These are phyloP conservation scores for Xylaria sp. DNA, from an alignment of 2,329 filamentous ascomycete genomes.

Conservation along the genomic window DNA sequence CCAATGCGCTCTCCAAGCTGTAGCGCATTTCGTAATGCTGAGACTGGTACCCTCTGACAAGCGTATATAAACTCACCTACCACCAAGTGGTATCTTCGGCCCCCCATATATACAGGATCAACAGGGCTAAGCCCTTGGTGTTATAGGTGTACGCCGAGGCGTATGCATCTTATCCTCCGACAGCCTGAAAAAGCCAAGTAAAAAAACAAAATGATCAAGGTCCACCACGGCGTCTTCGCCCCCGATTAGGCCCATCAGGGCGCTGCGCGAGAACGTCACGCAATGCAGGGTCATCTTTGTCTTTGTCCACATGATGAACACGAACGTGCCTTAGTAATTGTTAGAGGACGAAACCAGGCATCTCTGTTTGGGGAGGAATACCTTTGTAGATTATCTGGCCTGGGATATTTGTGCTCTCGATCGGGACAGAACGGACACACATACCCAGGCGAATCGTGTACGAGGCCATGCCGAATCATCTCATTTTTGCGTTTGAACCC, in stretches of 20 bases:
- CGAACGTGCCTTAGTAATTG: conserved; percentile 78
- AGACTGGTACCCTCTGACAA: conserved; percentile 24
- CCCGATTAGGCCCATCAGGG: conserved; percentile 83
- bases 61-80: conserved; percentile 19
- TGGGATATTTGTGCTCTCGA: conserved; percentile 91
- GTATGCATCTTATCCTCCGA: conserved; percentile 3
- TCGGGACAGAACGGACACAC: conserved; percentile 96
- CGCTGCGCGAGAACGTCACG: conserved; percentile 87
- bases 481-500: conserved; percentile 80
- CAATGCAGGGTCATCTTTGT: conserved; percentile 84
- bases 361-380: conserved; percentile 53
- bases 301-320: conserved; percentile 89
- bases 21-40: conserved; percentile 9
- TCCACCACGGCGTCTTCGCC: conserved; percentile 75
- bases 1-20: conserved; percentile 26
- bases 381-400: conserved; percentile 96
- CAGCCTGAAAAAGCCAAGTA: conserved; percentile 5
- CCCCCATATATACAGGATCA: conserved; percentile 32
- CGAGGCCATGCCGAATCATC: conserved; percentile 82
- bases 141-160: conserved; percentile 30
- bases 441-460: conserved; percentile 94
- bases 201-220: conserved; percentile 43
- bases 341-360: conserved; percentile 27
- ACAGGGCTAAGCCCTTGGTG: conserved; percentile 29
- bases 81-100: conserved; percentile 4